Evolutionary conservation across 805 yeast genomes (phyloP), one percentile per base, ranked within the genome.

Genomic region (Yamadazyma scolyti): DNA sequence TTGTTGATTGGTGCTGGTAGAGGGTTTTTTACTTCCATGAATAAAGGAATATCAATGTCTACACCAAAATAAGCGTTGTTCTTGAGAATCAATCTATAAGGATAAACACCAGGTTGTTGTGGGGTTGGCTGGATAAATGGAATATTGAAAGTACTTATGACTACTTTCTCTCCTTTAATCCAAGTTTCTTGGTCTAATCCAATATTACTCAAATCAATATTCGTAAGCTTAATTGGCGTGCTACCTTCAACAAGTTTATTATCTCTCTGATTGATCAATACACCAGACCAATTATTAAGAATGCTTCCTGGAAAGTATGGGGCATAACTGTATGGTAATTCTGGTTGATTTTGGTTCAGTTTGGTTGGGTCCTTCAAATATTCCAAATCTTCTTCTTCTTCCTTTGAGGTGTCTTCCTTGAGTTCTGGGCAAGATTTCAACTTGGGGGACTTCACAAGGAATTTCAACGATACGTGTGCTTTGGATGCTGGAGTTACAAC

Each of bases 91-190:
- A 89, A 64, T 59, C 88, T 73, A 67, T 85, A 85, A 42, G 75
- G 79, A 50, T 61, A 75, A 24, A 61, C 65, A 25, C 94, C 95
- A 11, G 63, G 61, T 34, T 70, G 70, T 12, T 71, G 71, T n/a
- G 97, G 97, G 10, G 95, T 77, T 26, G 94, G 88, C 28, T 77
- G 69, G 6, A 80, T 58, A 28, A 89, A 54, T 44, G 81, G 85
- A 35, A 89, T 67, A 52, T 84, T 87, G 50, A 85, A 80, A 1
- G 90, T 80, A 27, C 87, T 81, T 34, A 88, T 65, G 4, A 58
- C 60, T 37, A 71, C 71, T 18, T 45, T 44, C 5, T 66, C 61
- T 4, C 73, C 66, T 27, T 61, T 53, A 18, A 61, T 49, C 69
- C 68, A 78, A 40, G 75, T 68, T 32, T 75, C 77, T 34, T 68